Evolutionary conservation across 2,329 filamentous ascomycete species (phyloP), one percentile per base, ranked within the genome.

Genomic region (Cladophialophora psammophila): DNA sequence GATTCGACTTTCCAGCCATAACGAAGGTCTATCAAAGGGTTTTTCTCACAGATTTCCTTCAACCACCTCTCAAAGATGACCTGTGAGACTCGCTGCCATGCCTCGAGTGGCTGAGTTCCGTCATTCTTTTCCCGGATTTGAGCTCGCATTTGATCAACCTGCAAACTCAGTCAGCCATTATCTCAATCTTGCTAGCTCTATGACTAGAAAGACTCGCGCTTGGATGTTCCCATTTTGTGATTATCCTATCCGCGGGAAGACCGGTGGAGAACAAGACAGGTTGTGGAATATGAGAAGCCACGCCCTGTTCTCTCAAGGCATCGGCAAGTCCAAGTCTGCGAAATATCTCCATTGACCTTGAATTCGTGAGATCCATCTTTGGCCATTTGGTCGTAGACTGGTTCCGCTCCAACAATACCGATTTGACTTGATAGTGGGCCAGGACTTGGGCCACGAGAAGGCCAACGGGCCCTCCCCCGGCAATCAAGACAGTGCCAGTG

Each of bases 401-500:
- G 60, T 75, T 75, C 15, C 66, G 65, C 60, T 77, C 76, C 10
- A 72, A 56, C 0, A 78, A 61, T 2, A 74, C 55, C 18, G 63
- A 72, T 34, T 58, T 67, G n/a, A 73, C 64, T 6, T 69, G 66
- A 45, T 63, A 56, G 8, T 13, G 45, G 5, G 58, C 31, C 12
- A 69, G 58, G 13, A 55, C 42, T n/a, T n/a, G n/a, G 12, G 18
- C 4, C 10, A 81, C 80, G 1, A 81, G 76, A 4, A 80, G 75
- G 50, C 82, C 81, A 0, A 80, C 79, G 10, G 82, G 82, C 1
- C 82, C 82, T 10, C 77, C 80, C 5, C 82, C 82, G 4, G 81
- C 75, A 42, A 84, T 80, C 5, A 84, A 73, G 32, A 84, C 78
- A 2, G 58, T 56, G 18, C 26, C 64, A 18, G 48, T 1, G n/a